Conservation (phyloP, 2,329 filamentous ascomycete genomes). For the Penicillium nordicum region DNA sequence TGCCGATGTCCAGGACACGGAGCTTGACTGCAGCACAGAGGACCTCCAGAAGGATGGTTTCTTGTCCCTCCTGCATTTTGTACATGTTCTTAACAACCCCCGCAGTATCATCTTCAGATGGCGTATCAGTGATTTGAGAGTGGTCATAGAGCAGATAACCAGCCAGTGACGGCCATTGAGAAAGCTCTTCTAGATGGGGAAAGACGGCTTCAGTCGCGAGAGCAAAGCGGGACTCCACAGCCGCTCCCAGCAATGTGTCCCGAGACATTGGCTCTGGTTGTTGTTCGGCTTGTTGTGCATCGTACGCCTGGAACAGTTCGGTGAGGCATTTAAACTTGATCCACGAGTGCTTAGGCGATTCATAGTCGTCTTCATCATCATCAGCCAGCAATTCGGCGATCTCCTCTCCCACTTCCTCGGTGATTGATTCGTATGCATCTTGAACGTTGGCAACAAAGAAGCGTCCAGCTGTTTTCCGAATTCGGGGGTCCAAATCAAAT, state of each 20-base stretch:
- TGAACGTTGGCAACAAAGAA: conserved; percentile 89
- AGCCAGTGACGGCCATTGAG: conserved; percentile 82
- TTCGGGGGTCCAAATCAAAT: conserved; percentile 78
- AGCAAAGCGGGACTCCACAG: conserved; percentile 76
- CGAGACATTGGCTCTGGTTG: conserved; percentile 28
- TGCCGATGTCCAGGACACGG: conserved; percentile 63
- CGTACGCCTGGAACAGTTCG: conserved; percentile 78
- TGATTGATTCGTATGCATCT: conserved; percentile 72
- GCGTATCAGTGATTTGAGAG: conserved; percentile 57
- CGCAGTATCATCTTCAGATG: conserved; percentile 58
- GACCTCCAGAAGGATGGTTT: conserved; percentile 81
- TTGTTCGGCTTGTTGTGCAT: conserved; percentile 55
- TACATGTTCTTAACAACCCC: conserved; percentile 66
- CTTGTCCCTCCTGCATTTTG: conserved; percentile 71
- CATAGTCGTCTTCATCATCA: conserved; percentile 68
- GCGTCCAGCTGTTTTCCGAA: conserved; percentile 81
- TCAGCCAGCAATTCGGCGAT: conserved; percentile 73
- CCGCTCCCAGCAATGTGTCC: conserved; percentile 55
- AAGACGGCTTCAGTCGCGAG: conserved; percentile 83
- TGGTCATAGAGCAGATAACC: conserved; percentile 93
- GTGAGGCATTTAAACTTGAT: conserved; percentile 87
- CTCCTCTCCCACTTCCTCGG: conserved; percentile 80
- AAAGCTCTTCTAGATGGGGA: conserved; percentile 74
- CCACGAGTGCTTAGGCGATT: conserved; percentile 77
- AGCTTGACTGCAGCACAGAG: conserved; percentile 78